Conservation (phyloP, 805 yeast genomes). For the Nakazawaea siamensis region DNA sequence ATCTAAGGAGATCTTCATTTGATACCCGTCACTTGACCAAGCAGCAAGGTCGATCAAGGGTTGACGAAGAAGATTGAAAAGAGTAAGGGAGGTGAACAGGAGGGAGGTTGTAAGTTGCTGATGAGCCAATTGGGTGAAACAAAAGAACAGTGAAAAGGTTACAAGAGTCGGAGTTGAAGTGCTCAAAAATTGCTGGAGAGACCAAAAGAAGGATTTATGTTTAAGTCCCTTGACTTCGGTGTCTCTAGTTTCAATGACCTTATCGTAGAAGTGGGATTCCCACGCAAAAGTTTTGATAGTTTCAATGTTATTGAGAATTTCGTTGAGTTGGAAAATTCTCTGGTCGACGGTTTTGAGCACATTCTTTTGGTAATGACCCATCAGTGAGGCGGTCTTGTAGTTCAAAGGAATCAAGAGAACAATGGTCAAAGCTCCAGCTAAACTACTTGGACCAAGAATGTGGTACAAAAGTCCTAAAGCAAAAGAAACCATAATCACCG, state of each 20-base stretch:
- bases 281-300: slow-evolving; percentile 39
- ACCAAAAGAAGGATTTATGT: slow-evolving; percentile 26
- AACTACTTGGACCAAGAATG: slow-evolving; percentile 39
- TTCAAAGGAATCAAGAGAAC: slow-evolving; percentile 31
- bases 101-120: slow-evolving; percentile 35
- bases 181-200: slow-evolving; percentile 29
- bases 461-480: slow-evolving; percentile 29
- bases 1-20: slow-evolving; percentile 4
- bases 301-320: slow-evolving; percentile 36
- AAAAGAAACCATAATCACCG: slow-evolving; percentile 16
- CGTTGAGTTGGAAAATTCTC: slow-evolving; percentile 37
- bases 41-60: slow-evolving; percentile 22
- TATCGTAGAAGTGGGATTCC: slow-evolving; percentile 32
- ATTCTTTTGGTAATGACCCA: slow-evolving; percentile 18
- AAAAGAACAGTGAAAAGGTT: slow-evolving; percentile 34
- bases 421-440: slow-evolving; percentile 30
- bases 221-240: slow-evolving; percentile 28
- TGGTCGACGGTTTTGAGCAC: slow-evolving; percentile 34
- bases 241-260: slow-evolving; percentile 29
- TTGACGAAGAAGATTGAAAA: slow-evolving; percentile 34
- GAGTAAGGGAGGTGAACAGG: slow-evolving; percentile 37
- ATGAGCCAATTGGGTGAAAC: slow-evolving; percentile 32
- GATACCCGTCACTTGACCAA: slow-evolving; percentile 5
- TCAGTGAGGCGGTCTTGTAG: slow-evolving; percentile 28
- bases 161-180: slow-evolving; percentile 34